Evolutionary conservation across 1,284 basidiomycete species (phyloP).

Genomic region (Leccinum subrobustum): DNA sequence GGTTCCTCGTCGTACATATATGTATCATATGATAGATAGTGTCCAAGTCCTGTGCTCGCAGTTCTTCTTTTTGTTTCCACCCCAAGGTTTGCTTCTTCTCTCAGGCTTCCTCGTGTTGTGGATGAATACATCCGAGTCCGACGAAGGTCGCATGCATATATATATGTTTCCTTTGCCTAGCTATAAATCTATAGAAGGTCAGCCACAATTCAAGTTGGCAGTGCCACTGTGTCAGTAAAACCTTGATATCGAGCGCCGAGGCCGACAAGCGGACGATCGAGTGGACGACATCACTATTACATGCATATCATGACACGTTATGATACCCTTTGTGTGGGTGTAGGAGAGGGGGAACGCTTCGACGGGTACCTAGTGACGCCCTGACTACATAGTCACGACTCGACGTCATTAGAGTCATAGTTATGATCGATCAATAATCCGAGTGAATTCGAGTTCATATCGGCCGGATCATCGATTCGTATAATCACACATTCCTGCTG

Average conservation of each 20-base stretch:
- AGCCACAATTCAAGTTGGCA: background rate
- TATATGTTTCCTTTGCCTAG: background rate
- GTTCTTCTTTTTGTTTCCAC: background rate
- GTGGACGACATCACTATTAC: background rate
- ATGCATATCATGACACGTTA: background rate
- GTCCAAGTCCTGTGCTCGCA: background rate
- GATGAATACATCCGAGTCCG: background rate
- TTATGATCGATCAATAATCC: background rate
- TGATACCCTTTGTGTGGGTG: background rate
- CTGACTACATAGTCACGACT: background rate
- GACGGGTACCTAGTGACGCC: background rate
- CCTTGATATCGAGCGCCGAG: background rate
- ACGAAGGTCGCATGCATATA: background rate
- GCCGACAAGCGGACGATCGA: background rate
- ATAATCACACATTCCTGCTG: background rate
- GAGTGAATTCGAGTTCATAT: background rate
- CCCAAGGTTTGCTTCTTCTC: background rate
- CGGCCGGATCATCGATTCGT: slow-evolving; percentile 1
- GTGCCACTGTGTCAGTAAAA: background rate
- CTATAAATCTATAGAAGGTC: background rate
- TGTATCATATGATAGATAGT: background rate
- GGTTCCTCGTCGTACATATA: background rate
- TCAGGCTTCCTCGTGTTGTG: background rate
- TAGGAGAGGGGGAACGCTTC: background rate
- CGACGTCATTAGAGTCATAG: background rate